Conservation (phyloP, 306 rosid species). For the Castanea crenata region DNA sequence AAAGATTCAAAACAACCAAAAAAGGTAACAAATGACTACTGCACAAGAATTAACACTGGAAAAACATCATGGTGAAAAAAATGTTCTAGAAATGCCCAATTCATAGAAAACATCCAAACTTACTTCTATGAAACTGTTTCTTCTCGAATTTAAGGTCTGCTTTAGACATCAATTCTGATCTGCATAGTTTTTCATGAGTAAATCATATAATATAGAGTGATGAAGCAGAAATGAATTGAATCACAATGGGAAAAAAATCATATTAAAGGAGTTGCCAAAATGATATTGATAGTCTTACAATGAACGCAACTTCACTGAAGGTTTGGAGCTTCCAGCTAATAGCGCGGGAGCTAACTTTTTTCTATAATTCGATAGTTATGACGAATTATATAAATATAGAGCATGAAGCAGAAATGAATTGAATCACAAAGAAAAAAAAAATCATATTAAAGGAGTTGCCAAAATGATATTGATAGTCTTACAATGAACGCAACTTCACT, state of each 20-base stretch:
- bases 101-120: neutral
- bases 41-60: neutral
- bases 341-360: no score
- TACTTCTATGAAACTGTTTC: conserved; percentile 48
- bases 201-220: no score
- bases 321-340: no score
- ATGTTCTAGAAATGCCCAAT: neutral
- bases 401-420: no score
- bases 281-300: conserved; percentile 4
- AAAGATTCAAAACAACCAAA: neutral
- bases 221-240: no score
- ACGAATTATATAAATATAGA: no score
- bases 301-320: conserved; percentile 19
- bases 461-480: neutral
- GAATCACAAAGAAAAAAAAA: neutral
- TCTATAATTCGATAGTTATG: no score
- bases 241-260: neutral
- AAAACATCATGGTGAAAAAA: neutral
- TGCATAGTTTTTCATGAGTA: conserved; percentile 8
- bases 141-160: conserved; percentile 31
- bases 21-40: neutral
- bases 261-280: no score
- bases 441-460: no score
- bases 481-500: conserved; percentile 26
- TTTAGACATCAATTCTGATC: conserved; percentile 24